A percentile compares a stretch with the other conserved stretches of the same genome.
Evolutionary conservation across 2,329 filamentous ascomycete species (phyloP).

Genomic region (Coleophoma crateriformis): DNA sequence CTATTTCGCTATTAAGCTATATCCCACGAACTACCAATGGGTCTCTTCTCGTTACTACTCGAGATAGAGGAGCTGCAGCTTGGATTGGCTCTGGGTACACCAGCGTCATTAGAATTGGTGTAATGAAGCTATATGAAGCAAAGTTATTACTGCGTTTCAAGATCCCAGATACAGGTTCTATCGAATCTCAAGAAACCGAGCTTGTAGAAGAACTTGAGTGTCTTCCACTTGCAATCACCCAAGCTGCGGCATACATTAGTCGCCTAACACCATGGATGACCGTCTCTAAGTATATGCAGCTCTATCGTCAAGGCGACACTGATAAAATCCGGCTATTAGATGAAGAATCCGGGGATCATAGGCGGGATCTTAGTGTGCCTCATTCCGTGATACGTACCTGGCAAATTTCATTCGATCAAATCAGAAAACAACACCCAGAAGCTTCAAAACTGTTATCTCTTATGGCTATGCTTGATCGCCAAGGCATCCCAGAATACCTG

Average conservation of each 20-base stretch:
- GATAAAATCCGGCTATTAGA: conserved; percentile 23
- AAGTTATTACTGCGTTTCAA: not conserved
- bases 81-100: not conserved
- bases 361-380: conserved; percentile 25
- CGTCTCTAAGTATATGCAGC: conserved; percentile 30
- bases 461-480: conserved; percentile 15
- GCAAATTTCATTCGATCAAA: conserved; percentile 31
- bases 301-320: conserved; percentile 27
- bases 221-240: conserved; percentile 23
- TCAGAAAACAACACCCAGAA: conserved; percentile 16
- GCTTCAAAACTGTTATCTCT: conserved; percentile 14
- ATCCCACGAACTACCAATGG: not conserved
- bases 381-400: conserved; percentile 31
- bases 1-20: not conserved
- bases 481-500: conserved; percentile 16
- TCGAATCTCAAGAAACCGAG: not conserved
- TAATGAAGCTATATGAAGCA: not conserved
- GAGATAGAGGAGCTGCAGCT: not conserved
- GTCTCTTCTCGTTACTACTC: not conserved
- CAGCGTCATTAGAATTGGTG: not conserved
- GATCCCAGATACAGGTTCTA: not conserved
- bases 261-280: conserved; percentile 19
- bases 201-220: conserved; percentile 17
- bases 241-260: conserved; percentile 22
- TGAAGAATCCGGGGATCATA: conserved; percentile 24